Evolutionary conservation across 169 alveolate species (phyloP).

Genomic region (Blepharisma undulans): DNA sequence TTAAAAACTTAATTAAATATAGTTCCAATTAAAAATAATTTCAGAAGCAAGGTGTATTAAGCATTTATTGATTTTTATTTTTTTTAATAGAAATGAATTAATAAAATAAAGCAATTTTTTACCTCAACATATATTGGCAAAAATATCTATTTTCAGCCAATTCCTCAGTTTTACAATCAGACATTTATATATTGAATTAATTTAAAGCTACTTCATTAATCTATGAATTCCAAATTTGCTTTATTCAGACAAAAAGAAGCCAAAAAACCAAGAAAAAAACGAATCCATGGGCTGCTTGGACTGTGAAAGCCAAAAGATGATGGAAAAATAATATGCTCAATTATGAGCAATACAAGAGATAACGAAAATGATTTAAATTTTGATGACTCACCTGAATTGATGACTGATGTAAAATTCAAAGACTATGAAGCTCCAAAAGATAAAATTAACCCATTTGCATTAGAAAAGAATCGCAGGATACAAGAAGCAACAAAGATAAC

Average conservation of each 20-base stretch:
- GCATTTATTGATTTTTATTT: no score
- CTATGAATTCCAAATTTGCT: background rate
- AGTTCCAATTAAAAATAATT: no score
- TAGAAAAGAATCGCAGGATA: background rate
- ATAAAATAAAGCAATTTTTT: no score
- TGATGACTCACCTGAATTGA: background rate
- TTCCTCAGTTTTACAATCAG: background rate
- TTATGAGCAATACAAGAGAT: background rate
- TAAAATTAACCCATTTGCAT: background rate
- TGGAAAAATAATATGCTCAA: background rate
- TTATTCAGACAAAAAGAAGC: background rate
- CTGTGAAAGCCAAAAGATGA: background rate
- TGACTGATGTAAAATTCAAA: background rate
- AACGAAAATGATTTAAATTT: background rate
- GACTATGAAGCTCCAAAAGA: background rate
- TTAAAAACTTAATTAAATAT: no score
- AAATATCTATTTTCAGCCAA: background rate
- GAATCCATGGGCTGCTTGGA: background rate
- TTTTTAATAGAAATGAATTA: no score
- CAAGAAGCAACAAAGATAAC: background rate
- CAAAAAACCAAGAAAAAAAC: background rate
- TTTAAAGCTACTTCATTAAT: background rate
- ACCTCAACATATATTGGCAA: no score
- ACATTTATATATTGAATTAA: background rate
- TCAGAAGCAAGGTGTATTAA: no score